These are phyloP conservation scores for Verbena officinalis DNA, from an alignment of 257 asterid species.

Conservation along the genomic window DNA sequence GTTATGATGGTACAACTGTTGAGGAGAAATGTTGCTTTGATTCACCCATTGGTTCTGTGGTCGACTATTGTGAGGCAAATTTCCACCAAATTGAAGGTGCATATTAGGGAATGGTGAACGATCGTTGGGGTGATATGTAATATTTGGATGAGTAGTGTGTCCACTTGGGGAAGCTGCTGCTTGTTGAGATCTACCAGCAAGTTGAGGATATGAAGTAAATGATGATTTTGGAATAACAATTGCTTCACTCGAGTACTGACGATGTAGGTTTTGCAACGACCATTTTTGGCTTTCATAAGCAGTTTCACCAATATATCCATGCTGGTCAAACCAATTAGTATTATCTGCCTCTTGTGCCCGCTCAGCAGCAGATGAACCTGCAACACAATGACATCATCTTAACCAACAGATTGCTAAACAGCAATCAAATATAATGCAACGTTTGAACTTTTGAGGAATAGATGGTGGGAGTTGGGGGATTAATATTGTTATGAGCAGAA, in stretches of 20 bases:
- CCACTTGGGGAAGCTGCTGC: conserved; percentile 64
- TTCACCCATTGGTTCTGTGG: conserved; percentile 66
- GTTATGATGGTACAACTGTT: conserved; percentile 61
- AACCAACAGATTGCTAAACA: conserved; percentile 7
- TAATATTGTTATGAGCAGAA: not conserved
- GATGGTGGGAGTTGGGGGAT: not conserved
- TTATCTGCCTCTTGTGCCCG: conserved; percentile 68
- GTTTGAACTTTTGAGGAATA: too few species aligned
- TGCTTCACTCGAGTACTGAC: conserved; percentile 78
- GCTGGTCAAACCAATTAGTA: conserved; percentile 61
- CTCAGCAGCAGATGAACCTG: conserved; percentile 89
- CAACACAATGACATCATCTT: conserved; percentile 11
- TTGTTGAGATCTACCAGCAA: conserved; percentile 50
- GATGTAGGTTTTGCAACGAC: conserved; percentile 60
- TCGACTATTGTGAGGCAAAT: conserved; percentile 67
- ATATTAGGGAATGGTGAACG: conserved; percentile 59
- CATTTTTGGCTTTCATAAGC: conserved; percentile 56
- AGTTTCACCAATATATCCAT: conserved; percentile 51
- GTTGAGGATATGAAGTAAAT: conserved; percentile 52
- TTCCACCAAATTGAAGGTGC: conserved; percentile 67
- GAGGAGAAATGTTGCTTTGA: conserved; percentile 61
- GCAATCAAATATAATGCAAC: too few species aligned
- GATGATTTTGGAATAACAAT: conserved; percentile 60
- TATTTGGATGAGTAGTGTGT: conserved; percentile 45
- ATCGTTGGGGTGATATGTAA: conserved; percentile 48